Base-by-base conservation (phyloP, 2,329 filamentous ascomycete genomes). In the Aciculosporium take region DNA sequence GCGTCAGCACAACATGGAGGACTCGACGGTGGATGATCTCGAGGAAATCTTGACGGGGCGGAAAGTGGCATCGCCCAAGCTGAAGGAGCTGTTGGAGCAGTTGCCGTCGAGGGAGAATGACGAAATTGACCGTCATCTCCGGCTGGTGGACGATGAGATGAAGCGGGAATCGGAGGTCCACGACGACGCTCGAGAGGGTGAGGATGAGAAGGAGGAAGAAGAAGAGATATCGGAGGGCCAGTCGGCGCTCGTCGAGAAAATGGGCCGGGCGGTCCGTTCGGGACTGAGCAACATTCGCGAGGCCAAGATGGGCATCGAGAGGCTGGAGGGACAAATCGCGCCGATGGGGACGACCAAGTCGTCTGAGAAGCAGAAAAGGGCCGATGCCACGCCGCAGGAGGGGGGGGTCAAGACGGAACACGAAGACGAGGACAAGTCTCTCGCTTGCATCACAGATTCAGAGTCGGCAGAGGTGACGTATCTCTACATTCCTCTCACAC, bases 21-120 rank as follows among this genome's bases (percentile, higher is more conserved):
- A 77, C 49, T 74, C 71, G 1, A 76, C 72, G 0, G 54, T 76
- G n/a, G 73, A 77, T 37, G 70, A 76, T 45, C 59, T 76, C 24
- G 71, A 71, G 43, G 67, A 70, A 23, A 57, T 76, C 30, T 51
- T 75, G 21, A 53, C 56, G 24, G 60, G 59, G n/a, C 58, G 57
- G 39, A 61, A 59, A 43, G 46, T 54, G 5, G 47, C 50, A 9
- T 51, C 51, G 7, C 49, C 49, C 7, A 49, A 50, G 30, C 42
- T 56, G 10, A 48, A 53, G 29, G 48, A 44, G 13, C 46, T 57
- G 12, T 45, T 55, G 6, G 50, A 54, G 31, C 48, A 56, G 18
- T 29, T 54, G 5, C 48, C 53, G 2, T 45, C 20, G 15, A 56
- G 54, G 32, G 49, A 48, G 9, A 49, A 46, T 17, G 50, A 45